These are phyloP conservation scores for Fraxinus cuspidata DNA, from an alignment of 257 asterid genomes.

Conservation along the genomic window DNA sequence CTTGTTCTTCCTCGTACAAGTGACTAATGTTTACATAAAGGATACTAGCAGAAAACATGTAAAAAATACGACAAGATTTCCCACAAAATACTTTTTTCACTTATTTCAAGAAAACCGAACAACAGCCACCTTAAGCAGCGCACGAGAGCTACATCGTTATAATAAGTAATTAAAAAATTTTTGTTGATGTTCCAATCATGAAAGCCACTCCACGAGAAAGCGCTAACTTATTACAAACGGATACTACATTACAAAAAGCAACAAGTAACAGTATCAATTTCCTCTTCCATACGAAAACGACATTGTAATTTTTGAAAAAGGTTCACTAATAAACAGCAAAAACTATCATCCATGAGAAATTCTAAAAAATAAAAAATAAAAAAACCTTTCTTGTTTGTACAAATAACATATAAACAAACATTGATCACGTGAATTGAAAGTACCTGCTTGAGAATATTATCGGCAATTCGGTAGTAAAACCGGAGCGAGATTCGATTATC, in stretches of 20 bases:
- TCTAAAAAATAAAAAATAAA: neutral
- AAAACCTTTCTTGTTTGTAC: neutral
- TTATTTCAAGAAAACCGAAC: neutral
- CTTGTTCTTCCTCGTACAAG: neutral
- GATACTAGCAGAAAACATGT: neutral
- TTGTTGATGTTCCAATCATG: neutral
- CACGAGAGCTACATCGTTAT: neutral
- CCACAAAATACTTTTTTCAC: neutral
- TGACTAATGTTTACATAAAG: neutral
- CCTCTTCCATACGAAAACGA: slow-evolving; percentile 1
- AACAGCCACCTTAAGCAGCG: neutral
- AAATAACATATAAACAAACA: slow-evolving; percentile 10
- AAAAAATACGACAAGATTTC: neutral
- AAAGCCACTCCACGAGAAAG: neutral
- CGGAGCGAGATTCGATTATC: slow-evolving; percentile 66
- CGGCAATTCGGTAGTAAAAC: slow-evolving; percentile 71
- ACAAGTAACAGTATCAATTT: neutral
- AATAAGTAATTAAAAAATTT: neutral
- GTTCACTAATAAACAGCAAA: neutral
- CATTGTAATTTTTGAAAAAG: neutral
- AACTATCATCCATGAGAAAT: neutral
- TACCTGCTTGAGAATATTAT: slow-evolving; percentile 84
- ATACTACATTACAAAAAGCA: neutral
- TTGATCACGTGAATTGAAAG: neutral
- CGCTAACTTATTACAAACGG: neutral